Percentiles rank a stretch among this genome's conserved stretches.
Conservation (phyloP, 2,329 filamentous ascomycete genomes). For the Pseudogymnoascus pannorum region DNA sequence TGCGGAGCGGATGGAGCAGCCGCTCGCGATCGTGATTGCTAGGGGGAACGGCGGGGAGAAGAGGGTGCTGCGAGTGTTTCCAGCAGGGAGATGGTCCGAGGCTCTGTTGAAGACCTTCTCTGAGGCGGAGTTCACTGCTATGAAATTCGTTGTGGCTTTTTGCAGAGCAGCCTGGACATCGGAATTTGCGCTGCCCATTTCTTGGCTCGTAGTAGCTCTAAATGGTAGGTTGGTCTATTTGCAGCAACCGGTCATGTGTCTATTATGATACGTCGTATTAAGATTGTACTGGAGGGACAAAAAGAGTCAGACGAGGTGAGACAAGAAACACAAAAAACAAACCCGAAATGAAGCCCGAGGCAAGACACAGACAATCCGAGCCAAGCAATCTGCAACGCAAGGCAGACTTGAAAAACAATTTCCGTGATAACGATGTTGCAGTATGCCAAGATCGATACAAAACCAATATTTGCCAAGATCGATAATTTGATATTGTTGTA, state of each 20-base stretch:
- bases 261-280: background rate
- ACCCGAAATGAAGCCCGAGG: background rate
- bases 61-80: conserved; percentile 16
- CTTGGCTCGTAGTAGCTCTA: too few relatives aligned
- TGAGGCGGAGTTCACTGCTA: background rate
- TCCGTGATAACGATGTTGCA: background rate
- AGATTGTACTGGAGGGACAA: background rate
- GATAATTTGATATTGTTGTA: background rate
- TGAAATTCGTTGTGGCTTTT: background rate
- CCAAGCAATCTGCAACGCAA: background rate
- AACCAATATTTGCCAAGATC: background rate
- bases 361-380: background rate
- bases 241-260: background rate
- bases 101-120: conserved; percentile 24
- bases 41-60: conserved; percentile 16
- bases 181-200: background rate
- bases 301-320: background rate
- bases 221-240: background rate
- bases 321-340: background rate
- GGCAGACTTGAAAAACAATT: background rate
- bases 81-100: conserved; percentile 13
- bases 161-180: background rate
- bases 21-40: background rate
- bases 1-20: background rate
- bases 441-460: background rate